Conservation (phyloP, 2,329 filamentous ascomycete species). For the Torrubiellomyces zombiae region DNA sequence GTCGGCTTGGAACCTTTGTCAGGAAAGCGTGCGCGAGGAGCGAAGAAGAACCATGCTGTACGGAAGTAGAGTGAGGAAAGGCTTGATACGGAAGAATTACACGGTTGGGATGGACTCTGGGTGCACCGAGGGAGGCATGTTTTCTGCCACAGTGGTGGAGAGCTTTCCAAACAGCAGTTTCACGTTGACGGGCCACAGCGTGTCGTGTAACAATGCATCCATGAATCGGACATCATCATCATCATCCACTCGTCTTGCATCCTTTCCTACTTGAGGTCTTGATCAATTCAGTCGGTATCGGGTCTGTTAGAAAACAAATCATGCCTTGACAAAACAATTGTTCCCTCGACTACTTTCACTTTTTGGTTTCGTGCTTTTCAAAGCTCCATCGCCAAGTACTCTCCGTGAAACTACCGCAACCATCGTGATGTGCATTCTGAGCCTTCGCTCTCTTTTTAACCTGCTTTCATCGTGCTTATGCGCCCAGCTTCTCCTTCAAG, state of each 20-base stretch:
- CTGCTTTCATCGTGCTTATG: conserved; percentile 15
- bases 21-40: conserved; percentile 16
- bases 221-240: too few species aligned
- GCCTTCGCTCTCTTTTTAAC: conserved; percentile 2
- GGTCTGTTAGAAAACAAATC: too few species aligned
- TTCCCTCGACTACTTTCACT: not conserved
- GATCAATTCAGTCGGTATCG: too few species aligned
- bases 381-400: too few species aligned
- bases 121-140: conserved; percentile 57
- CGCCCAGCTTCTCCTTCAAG: conserved; percentile 65
- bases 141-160: conserved; percentile 35
- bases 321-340: too few species aligned
- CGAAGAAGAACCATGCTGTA: conserved; percentile 57
- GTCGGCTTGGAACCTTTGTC: conserved; percentile 39
- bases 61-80: conserved; percentile 66
- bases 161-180: conserved; percentile 19
- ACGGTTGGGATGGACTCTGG: conserved; percentile 75
- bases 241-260: too few species aligned
- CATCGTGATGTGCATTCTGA: too few species aligned
- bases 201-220: too few species aligned
- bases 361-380: not conserved
- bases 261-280: conserved; percentile 1
- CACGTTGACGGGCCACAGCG: conserved; percentile 22
- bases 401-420: too few species aligned
- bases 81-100: conserved; percentile 44